Evolutionary conservation across 257 asterid genomes (phyloP).

Genomic region (Phtheirospermum japonicum): DNA sequence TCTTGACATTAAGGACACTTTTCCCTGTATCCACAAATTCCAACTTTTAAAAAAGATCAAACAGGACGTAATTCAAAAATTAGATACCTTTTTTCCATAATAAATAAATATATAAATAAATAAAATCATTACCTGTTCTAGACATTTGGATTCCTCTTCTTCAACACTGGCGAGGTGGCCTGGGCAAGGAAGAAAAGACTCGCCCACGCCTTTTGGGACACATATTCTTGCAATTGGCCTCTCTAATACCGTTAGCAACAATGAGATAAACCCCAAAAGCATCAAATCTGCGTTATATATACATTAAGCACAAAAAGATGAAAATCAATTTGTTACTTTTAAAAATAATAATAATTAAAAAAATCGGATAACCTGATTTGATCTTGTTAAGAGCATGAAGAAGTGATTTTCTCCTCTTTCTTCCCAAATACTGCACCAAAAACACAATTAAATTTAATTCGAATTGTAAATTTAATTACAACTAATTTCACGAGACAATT

Average conservation of each 20-base stretch:
- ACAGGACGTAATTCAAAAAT: too few relatives aligned
- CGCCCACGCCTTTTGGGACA: conserved; percentile 38
- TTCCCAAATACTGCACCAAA: conserved; percentile 46
- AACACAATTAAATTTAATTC: neutral
- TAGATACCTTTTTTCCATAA: neutral
- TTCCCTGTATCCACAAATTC: conserved; percentile 47
- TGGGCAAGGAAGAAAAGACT: conserved; percentile 65
- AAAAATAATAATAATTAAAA: neutral
- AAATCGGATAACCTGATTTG: conserved; percentile 39
- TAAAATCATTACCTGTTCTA: conserved; percentile 34
- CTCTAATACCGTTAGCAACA: conserved; percentile 52
- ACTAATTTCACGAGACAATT: too few relatives aligned
- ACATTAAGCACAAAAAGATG: neutral
- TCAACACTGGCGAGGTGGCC: conserved; percentile 26
- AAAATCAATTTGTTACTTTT: neutral
- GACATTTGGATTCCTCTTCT: conserved; percentile 48
- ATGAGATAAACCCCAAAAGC: conserved; percentile 78
- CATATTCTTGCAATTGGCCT: conserved; percentile 54
- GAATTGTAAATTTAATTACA: too few relatives aligned
- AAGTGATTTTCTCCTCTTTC: conserved; percentile 50
- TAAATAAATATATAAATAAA: neutral
- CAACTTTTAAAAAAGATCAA: too few relatives aligned
- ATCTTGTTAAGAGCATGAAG: conserved; percentile 56
- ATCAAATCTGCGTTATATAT: conserved; percentile 50
- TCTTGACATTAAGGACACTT: conserved; percentile 56